A percentile compares a stretch with the other conserved stretches of the same genome.
These are phyloP conservation scores for Dactylorhiza incarnata DNA, from an alignment of 106 monocot genomes.

Conservation along the genomic window DNA sequence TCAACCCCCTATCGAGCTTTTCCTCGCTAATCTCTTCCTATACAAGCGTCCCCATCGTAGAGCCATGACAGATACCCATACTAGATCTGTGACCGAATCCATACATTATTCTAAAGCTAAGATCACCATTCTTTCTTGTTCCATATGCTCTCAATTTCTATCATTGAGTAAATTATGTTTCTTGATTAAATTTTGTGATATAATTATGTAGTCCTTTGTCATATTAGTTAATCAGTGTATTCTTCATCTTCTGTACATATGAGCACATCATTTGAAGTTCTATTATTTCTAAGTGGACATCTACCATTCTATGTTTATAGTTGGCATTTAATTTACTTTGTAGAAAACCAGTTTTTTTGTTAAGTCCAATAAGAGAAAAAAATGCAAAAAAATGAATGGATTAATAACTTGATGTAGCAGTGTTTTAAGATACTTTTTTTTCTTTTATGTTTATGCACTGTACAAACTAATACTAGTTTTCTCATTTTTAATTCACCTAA, in stretches of 20 bases:
- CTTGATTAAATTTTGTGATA: background rate
- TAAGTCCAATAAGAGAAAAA: background rate
- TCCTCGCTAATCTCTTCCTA: too few species aligned
- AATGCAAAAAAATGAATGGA: background rate
- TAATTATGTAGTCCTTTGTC: background rate
- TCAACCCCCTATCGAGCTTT: too few species aligned
- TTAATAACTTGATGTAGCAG: background rate
- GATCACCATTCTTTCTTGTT: background rate
- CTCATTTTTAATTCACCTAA: background rate
- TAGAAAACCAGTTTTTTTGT: background rate
- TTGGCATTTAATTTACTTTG: background rate
- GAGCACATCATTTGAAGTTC: background rate
- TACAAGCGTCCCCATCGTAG: too few species aligned
- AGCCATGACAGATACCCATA: too few species aligned
- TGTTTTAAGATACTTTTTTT: background rate
- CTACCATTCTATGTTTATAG: background rate
- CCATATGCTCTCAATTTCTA: background rate
- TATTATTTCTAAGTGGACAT: background rate
- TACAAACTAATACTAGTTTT: background rate
- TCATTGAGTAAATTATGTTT: background rate
- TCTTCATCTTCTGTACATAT: background rate
- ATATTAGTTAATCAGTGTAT: background rate
- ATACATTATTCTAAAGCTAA: background rate
- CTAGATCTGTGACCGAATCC: background rate
- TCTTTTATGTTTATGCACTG: background rate